Conservation (phyloP, 352 stramenopile genomes). For the Phytophthora europaea region DNA sequence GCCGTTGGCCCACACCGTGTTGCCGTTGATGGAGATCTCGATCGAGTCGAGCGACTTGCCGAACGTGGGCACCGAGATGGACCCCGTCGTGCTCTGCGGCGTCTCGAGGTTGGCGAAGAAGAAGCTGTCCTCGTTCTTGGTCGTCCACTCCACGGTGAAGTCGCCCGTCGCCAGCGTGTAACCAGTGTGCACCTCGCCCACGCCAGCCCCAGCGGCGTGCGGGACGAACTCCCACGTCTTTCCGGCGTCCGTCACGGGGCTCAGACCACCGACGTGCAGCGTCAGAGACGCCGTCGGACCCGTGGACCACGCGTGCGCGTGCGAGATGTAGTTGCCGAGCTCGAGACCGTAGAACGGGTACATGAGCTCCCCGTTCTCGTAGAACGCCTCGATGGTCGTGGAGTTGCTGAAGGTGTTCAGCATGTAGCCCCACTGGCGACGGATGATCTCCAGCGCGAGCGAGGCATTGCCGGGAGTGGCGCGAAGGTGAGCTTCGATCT, state of each 20-base stretch:
- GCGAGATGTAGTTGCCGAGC: slow-evolving; percentile 42
- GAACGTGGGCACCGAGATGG: slow-evolving; percentile 44
- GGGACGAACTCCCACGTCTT: slow-evolving; percentile 44
- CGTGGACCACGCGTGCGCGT: slow-evolving; percentile 48
- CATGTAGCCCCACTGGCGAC: slow-evolving; percentile 54
- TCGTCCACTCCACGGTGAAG: slow-evolving; percentile 39
- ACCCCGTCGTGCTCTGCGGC: slow-evolving; percentile 30
- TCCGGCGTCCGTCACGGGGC: slow-evolving; percentile 29
- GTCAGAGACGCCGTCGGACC: slow-evolving; percentile 40
- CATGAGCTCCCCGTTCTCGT: slow-evolving; percentile 41
- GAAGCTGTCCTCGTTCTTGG: slow-evolving; percentile 29
- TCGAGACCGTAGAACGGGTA: slow-evolving; percentile 49
- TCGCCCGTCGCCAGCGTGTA: slow-evolving; percentile 30
- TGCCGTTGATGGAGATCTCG: slow-evolving; percentile 43
- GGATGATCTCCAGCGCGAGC: slow-evolving; percentile 40
- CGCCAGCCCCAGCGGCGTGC: slow-evolving; percentile 25
- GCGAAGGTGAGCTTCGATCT: slow-evolving; percentile 44
- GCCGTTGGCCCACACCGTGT: slow-evolving; percentile 37
- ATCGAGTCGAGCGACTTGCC: slow-evolving; percentile 33
- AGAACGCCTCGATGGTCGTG: slow-evolving; percentile 49
- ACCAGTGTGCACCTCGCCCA: slow-evolving; percentile 35
- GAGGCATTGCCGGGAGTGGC: slow-evolving; percentile 36
- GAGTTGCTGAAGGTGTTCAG: slow-evolving; percentile 49
- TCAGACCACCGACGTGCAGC: slow-evolving; percentile 34
- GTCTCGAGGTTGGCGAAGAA: slow-evolving; percentile 28